Percentiles rank a stretch among this genome's conserved stretches.
Evolutionary conservation across 2,329 filamentous ascomycete species (phyloP).

Genomic region (Xylariaceae sp.): DNA sequence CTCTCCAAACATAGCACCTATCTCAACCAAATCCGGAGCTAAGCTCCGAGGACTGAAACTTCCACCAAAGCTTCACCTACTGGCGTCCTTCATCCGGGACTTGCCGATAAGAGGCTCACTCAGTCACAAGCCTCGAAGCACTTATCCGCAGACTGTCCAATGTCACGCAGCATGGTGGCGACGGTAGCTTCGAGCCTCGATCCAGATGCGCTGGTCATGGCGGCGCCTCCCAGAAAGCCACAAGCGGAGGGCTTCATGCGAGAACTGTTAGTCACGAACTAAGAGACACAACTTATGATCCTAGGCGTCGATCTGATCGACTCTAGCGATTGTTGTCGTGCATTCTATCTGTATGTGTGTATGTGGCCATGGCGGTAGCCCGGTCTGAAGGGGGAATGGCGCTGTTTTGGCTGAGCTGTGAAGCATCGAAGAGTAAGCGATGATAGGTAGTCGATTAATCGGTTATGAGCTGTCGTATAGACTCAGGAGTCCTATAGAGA

Average conservation of each 20-base stretch:
- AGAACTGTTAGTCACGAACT: constrained; percentile 19
- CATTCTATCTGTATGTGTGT: neutral
- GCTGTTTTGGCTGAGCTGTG: constrained; percentile 9
- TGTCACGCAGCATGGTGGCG: constrained; percentile 20
- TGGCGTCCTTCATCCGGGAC: constrained; percentile 11
- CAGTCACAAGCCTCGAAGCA: constrained; percentile 19
- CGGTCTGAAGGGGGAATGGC: constrained; percentile 12
- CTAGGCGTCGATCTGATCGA: constrained; percentile 19
- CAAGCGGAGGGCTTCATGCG: constrained; percentile 14
- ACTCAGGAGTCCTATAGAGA: no score
- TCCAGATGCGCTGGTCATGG: constrained; percentile 18
- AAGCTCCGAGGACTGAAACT: constrained; percentile 14
- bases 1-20: no score
- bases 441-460: no score
- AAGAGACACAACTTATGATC: constrained; percentile 17
- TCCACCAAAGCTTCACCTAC: constrained; percentile 18
- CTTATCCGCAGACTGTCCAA: constrained; percentile 16
- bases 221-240: constrained; percentile 16
- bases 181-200: neutral
- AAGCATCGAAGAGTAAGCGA: no score
- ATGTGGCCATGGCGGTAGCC: constrained; percentile 4
- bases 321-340: constrained; percentile 17
- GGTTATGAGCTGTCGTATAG: no score
- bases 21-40: neutral
- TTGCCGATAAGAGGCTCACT: constrained; percentile 17